A percentile compares a stretch with the other conserved stretches of the same genome.
Conservation (phyloP, 768 basidiomycete species). For the Sarcodon sp. region DNA sequence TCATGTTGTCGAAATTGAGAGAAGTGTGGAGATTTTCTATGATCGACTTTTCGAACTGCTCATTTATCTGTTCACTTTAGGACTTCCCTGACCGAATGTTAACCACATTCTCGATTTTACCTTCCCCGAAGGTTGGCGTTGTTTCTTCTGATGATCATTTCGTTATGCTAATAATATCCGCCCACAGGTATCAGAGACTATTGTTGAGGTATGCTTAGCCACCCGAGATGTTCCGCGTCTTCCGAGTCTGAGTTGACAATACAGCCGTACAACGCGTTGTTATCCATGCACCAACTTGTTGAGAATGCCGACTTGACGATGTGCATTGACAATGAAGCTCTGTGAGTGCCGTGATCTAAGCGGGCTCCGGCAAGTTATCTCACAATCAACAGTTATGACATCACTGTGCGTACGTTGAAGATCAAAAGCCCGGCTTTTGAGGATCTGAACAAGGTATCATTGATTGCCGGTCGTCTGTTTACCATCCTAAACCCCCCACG, state of each 20-base stretch:
- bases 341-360: constrained; percentile 30
- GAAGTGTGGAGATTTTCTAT: constrained; percentile 34
- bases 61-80: constrained; percentile 27
- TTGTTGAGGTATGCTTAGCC: constrained; percentile 31
- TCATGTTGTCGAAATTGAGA: constrained; percentile 70
- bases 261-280: constrained; percentile 72
- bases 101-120: constrained; percentile 39
- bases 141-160: not conserved
- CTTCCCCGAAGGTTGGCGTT: constrained; percentile 37
- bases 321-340: constrained; percentile 79
- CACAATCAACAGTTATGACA: constrained; percentile 44
- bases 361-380: not conserved
- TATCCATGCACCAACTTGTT: constrained; percentile 81
- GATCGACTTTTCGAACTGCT: constrained; percentile 3
- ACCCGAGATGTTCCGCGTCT: not conserved
- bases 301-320: constrained; percentile 79
- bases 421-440: constrained; percentile 48
- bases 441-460: constrained; percentile 52
- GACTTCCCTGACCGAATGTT: constrained; percentile 41
- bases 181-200: constrained; percentile 29
- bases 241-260: constrained; percentile 3
- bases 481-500: too few species aligned
- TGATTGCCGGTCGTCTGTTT: not conserved
- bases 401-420: constrained; percentile 53
- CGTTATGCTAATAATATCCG: constrained; percentile 6